Conservation (phyloP, 192 early-diverging fungal genomes). For the Gryganskiella cystojenkinii region DNA sequence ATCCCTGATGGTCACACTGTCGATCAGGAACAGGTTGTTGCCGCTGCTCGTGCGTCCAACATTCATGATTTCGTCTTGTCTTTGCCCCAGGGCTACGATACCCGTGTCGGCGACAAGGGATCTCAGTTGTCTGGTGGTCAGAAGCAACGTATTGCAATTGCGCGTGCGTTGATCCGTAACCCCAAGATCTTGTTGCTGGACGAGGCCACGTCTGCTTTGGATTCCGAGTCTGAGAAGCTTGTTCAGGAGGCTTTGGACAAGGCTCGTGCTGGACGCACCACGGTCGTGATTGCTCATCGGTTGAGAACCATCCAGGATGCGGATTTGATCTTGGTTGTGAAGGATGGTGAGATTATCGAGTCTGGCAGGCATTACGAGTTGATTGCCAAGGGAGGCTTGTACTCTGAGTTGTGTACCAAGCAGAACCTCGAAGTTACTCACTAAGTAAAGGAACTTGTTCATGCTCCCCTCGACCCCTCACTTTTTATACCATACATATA, state of each 20-base stretch:
- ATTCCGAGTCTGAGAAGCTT: slow-evolving; percentile 81
- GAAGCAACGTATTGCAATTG: slow-evolving; percentile 79
- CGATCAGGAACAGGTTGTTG: slow-evolving; percentile 58
- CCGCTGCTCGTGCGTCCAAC: slow-evolving; percentile 62
- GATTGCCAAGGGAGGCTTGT: slow-evolving; percentile 66
- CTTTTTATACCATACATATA: not conserved
- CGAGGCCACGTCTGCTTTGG: slow-evolving; percentile 87
- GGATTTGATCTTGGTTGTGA: slow-evolving; percentile 87
- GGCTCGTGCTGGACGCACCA: slow-evolving; percentile 77
- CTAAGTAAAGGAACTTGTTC: slow-evolving; percentile 8
- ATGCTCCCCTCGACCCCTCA: not conserved
- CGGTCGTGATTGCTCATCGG: slow-evolving; percentile 81
- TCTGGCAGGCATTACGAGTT: slow-evolving; percentile 84
- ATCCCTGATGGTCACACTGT: slow-evolving; percentile 54
- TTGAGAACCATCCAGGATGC: slow-evolving; percentile 89
- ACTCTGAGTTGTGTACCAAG: slow-evolving; percentile 68
- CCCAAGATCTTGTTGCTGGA: slow-evolving; percentile 83
- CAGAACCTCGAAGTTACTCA: slow-evolving; percentile 69
- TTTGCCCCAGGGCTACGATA: slow-evolving; percentile 68
- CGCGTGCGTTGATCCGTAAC: slow-evolving; percentile 73
- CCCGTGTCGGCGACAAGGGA: slow-evolving; percentile 71
- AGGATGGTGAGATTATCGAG: slow-evolving; percentile 75
- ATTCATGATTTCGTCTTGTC: slow-evolving; percentile 64
- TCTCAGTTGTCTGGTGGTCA: slow-evolving; percentile 73
- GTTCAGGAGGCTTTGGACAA: slow-evolving; percentile 85